Base-by-base conservation (phyloP, 164 flowering plant genomes). In the Hamamelis virginiana region DNA sequence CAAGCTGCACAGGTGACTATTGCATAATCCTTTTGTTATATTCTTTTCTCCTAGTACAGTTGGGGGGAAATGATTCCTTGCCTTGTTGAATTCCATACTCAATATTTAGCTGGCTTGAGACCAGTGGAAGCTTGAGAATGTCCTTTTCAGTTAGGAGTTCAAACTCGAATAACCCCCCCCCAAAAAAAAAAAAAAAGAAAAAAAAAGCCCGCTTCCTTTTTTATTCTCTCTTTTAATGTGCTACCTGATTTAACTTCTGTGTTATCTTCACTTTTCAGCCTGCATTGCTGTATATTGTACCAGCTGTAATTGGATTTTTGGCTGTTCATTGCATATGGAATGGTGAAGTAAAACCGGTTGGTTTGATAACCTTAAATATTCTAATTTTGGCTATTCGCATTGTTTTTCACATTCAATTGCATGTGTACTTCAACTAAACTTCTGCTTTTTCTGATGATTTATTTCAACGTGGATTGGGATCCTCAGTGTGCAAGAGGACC, bases 271-370 rank as follows among this genome's bases (percentile, higher is more conserved):
- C 56, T 77, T n/a, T 71, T 44, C 96, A 95, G 99, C 99, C 98
- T 71, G 99, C 98, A 22, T 89, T 96, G 13, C 79, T 96, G 48
- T 93, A 96, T 74, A 96, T 96, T 65, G 99, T 96, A 23, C 99
- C 99, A 47, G 74, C 88, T 75, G 97, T 90, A 21, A 91, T 90
- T 64, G 99, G 98, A 71, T 91, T 80, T 69, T 55, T 96, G 79
- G 98, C 89, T 64, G 85, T 77, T 71, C 99, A 95, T 60, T 84
- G 89, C 81, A 48, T 91, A 53, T 93, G 91, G 93, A 95, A 92
- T 66, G 97, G 98, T 9, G 98, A 95, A 61, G 86, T 95, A 53
- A 92, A 92, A 83, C 86, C 76, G 91, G 99, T 95, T 66, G 65
- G 91, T 86, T 63, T 57, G 26, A 21, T 12, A n/a, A 53, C 55